These are phyloP conservation scores for Backusella liffmaniae DNA, from an alignment of 192 early-diverging fungal genomes.

Conservation along the genomic window DNA sequence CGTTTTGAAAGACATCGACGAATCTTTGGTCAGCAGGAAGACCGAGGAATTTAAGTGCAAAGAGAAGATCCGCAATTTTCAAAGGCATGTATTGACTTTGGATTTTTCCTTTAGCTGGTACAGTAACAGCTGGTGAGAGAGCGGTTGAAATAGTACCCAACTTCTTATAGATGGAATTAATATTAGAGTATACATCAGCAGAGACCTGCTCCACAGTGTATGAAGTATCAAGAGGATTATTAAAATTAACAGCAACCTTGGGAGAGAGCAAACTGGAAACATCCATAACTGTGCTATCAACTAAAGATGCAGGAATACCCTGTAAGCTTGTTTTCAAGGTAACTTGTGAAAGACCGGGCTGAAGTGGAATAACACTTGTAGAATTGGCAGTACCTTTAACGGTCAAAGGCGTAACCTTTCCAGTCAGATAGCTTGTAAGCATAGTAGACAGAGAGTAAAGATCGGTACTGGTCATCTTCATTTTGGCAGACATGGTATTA, in stretches of 20 bases:
- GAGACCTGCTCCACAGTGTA: slow-evolving; percentile 16
- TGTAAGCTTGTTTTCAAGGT: slow-evolving; percentile 36
- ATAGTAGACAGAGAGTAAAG: slow-evolving; percentile 28
- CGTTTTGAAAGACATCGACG: slow-evolving; percentile 22
- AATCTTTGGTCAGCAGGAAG: slow-evolving; percentile 1
- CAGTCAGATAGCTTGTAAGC: slow-evolving; percentile 45
- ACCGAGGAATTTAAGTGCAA: background rate
- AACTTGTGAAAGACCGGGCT: slow-evolving; percentile 42
- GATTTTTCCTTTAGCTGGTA: slow-evolving; percentile 17
- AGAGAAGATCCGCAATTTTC: background rate
- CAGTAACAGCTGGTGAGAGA: slow-evolving; percentile 6
- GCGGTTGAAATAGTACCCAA: slow-evolving; percentile 6
- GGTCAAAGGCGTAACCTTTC: slow-evolving; percentile 31
- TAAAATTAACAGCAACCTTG: slow-evolving; percentile 16
- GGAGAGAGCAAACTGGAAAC: background rate
- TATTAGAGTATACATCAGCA: slow-evolving; percentile 1
- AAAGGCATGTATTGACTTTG: slow-evolving; percentile 3
- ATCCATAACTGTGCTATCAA: slow-evolving; percentile 28
- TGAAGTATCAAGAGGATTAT: slow-evolving; percentile 27
- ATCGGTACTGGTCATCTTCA: slow-evolving; percentile 35
- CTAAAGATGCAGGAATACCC: slow-evolving; percentile 43
- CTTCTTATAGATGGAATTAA: background rate
- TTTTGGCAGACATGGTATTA: slow-evolving; percentile 40
- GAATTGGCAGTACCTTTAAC: slow-evolving; percentile 41
- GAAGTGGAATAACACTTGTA: slow-evolving; percentile 40